phyloP scores from a whole-genome alignment of 257 asterid species.

The Fraxinus quadrangulata region DNA sequence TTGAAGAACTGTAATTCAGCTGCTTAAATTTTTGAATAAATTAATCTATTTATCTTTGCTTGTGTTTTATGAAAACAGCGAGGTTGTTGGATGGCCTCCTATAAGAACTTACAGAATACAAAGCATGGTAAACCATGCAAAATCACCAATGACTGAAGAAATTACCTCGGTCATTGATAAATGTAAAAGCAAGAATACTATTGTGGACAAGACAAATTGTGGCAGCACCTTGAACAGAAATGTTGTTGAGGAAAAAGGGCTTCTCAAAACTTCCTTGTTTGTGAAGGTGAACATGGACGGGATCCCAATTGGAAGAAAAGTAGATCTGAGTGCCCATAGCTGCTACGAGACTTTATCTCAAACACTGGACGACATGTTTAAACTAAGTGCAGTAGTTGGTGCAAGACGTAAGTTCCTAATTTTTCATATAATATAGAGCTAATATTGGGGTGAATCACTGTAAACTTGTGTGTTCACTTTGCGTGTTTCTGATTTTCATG shows the following conservation, averaged over 20 bases:
- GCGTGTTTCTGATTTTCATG: not conserved
- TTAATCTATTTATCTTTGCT: not conserved
- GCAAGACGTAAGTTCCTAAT: conserved; percentile 50
- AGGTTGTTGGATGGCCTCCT: conserved; percentile 65
- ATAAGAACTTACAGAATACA: conserved; percentile 46
- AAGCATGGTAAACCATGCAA: conserved; percentile 42
- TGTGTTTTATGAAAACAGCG: conserved; percentile 35
- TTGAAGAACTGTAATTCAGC: conserved; percentile 2
- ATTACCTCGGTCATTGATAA: conserved; percentile 39
- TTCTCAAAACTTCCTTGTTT: conserved; percentile 50
- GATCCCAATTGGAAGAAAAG: conserved; percentile 77
- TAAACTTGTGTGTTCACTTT: not conserved
- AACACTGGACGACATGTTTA: conserved; percentile 72
- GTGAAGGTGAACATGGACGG: conserved; percentile 96
- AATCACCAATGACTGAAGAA: conserved; percentile 33
- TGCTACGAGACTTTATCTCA: conserved; percentile 67
- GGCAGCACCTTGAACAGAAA: conserved; percentile 29
- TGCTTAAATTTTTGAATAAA: not conserved
- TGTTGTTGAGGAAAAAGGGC: conserved; percentile 36
- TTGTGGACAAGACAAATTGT: conserved; percentile 24
- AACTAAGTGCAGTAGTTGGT: conserved; percentile 33
- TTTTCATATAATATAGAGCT: conserved; percentile 5
- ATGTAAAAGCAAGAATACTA: conserved; percentile 32
- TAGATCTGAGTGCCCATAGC: conserved; percentile 74
- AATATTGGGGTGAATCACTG: not conserved